Base-by-base conservation (phyloP, 345 rosid species). In the Euphorbia lathyris region DNA sequence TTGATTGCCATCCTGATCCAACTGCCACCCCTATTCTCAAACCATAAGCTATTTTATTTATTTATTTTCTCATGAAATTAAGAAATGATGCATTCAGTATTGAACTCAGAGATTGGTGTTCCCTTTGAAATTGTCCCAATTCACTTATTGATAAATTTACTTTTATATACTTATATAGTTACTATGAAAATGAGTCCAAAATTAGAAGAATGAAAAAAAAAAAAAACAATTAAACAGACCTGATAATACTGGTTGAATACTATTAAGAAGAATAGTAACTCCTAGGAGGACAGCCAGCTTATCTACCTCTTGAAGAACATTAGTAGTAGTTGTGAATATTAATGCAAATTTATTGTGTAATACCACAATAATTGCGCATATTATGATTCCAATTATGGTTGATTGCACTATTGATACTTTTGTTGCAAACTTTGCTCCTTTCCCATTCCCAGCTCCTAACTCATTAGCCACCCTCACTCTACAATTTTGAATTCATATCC, bases 1-100 rank as follows among this genome's bases (percentile, higher is more conserved):
- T 68, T 0, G 86, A 82, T 79, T 93, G 97, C 97, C 97, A 86
- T 43, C 98, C 98, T 0, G 90, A 88, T 42, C 97, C 98, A 10
- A 92, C 83, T 9, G 95, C 98, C 70, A 90, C 98, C 63, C 96
- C 96, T 92, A 73, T 8, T 51, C 27, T 8, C 43, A 32, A n/a
- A n/a, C n/a, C n/a, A n/a, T n/a, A n/a, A n/a, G n/a, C n/a, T n/a
- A n/a, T n/a, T n/a, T n/a, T n/a, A n/a, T n/a, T n/a, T n/a, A n/a
- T n/a, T n/a, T n/a, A n/a, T n/a, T n/a, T n/a, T n/a, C n/a, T n/a
- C n/a, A n/a, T n/a, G n/a, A n/a, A n/a, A n/a, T n/a, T n/a, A n/a
- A n/a, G n/a, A n/a, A n/a, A n/a, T n/a, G n/a, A n/a, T n/a, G n/a
- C n/a, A n/a, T n/a, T n/a, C n/a, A n/a, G n/a, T n/a, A n/a, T n/a